These are phyloP conservation scores for Dimocarpus longan DNA, from an alignment of 345 rosid genomes.

Conservation along the genomic window DNA sequence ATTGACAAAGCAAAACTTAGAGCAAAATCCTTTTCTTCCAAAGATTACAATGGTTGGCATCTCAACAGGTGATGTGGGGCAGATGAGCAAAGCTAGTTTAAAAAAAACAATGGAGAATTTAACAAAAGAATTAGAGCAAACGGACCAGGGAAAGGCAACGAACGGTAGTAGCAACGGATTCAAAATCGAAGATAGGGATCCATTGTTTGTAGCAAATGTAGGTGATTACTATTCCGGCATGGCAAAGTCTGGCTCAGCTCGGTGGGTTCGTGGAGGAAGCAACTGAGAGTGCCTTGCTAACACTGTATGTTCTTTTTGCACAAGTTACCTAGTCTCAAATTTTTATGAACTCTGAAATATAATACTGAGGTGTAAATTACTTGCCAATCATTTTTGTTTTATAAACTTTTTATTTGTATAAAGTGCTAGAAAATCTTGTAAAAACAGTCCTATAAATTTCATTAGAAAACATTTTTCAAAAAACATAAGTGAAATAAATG, in stretches of 20 bases:
- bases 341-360: neutral
- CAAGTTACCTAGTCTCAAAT: neutral
- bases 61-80: constrained; percentile 78
- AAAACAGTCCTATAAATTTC: neutral
- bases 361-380: neutral
- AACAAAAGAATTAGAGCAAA: constrained; percentile 69
- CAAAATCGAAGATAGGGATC: constrained; percentile 71
- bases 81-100: constrained; percentile 71
- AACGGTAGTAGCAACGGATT: constrained; percentile 29
- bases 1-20: constrained; percentile 37
- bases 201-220: constrained; percentile 89
- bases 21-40: constrained; percentile 81
- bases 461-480: neutral
- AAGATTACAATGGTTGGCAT: constrained; percentile 97
- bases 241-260: constrained; percentile 58
- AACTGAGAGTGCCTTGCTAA: constrained; percentile 30
- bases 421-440: neutral
- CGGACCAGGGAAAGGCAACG: constrained; percentile 53
- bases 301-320: neutral
- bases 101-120: constrained; percentile 88
- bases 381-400: neutral
- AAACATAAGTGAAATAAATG: neutral
- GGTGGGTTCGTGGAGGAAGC: constrained; percentile 59
- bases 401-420: neutral
- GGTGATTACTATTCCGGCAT: constrained; percentile 77